Percentiles rank a stretch among this genome's conserved stretches.
phyloP scores from a whole-genome alignment of 1,284 basidiomycete genomes.

The Thecaphora thlaspeos region DNA sequence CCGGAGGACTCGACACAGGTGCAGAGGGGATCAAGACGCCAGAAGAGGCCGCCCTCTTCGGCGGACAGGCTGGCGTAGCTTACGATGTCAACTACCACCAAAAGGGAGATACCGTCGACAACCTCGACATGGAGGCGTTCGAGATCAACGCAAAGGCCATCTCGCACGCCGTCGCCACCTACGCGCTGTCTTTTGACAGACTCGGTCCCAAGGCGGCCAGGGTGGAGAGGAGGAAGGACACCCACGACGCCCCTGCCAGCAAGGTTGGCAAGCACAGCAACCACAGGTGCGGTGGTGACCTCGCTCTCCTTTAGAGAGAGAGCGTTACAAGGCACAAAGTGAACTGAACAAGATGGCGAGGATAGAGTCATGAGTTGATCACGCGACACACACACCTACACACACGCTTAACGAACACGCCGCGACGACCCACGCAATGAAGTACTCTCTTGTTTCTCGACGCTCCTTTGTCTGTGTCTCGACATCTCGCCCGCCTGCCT shows the following conservation, averaged over 20 bases:
- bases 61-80: constrained; percentile 15
- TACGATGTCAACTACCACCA: constrained; percentile 31
- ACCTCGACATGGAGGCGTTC: constrained; percentile 23
- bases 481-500: no score
- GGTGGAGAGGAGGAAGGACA: background rate
- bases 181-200: constrained; percentile 14
- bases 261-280: constrained; percentile 8
- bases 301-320: constrained; percentile 10
- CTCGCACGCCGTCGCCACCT: constrained; percentile 26
- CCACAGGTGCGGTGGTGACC: constrained; percentile 23
- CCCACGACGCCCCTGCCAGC: background rate
- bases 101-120: constrained; percentile 18
- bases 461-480: no score
- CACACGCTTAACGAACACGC: no score
- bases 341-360: no score
- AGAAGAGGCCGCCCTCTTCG: constrained; percentile 22
- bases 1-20: constrained; percentile 25
- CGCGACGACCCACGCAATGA: no score
- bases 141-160: constrained; percentile 29
- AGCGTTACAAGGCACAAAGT: no score
- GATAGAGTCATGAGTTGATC: no score
- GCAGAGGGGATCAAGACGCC: constrained; percentile 27
- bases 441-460: no score
- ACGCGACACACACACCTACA: no score
- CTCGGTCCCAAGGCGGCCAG: constrained; percentile 8